phyloP scores from a whole-genome alignment of 2,329 filamentous ascomycete genomes.

The Nothophaeocryptopus gaeumannii region DNA sequence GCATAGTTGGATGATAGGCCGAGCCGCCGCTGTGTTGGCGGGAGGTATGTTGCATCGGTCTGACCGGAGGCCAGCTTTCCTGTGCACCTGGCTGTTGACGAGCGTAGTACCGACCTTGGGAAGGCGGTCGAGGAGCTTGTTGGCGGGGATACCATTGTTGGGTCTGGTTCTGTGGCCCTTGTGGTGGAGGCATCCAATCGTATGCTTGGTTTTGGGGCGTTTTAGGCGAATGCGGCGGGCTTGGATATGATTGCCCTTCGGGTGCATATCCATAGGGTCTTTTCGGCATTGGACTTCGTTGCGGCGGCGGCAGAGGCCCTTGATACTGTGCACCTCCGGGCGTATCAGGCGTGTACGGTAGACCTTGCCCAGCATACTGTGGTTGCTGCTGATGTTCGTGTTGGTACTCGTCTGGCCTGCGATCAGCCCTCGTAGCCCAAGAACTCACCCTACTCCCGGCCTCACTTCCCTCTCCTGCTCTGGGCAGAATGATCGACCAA shows the following conservation, averaged over 20 bases:
- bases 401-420: constrained; percentile 7
- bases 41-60: no score
- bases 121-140: constrained; percentile 1
- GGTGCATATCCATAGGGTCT: neutral
- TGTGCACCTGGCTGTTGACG: constrained; percentile 3
- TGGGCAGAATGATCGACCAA: constrained; percentile 27
- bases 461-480: no score
- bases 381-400: constrained; percentile 13
- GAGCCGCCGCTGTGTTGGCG: no score
- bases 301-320: neutral
- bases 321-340: neutral
- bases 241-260: neutral
- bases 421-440: neutral
- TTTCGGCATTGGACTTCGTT: neutral
- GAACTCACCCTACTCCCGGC: neutral
- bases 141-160: constrained; percentile 6
- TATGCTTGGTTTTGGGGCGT: no score
- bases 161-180: neutral
- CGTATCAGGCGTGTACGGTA: neutral
- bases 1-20: neutral
- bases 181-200: no score
- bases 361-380: constrained; percentile 9
- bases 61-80: no score
- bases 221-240: constrained; percentile 3
- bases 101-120: constrained; percentile 12